A percentile compares a stretch with the other conserved stretches of the same genome.
These are phyloP conservation scores for Didymella segeticola DNA, from an alignment of 2,329 filamentous ascomycete species.

Conservation along the genomic window DNA sequence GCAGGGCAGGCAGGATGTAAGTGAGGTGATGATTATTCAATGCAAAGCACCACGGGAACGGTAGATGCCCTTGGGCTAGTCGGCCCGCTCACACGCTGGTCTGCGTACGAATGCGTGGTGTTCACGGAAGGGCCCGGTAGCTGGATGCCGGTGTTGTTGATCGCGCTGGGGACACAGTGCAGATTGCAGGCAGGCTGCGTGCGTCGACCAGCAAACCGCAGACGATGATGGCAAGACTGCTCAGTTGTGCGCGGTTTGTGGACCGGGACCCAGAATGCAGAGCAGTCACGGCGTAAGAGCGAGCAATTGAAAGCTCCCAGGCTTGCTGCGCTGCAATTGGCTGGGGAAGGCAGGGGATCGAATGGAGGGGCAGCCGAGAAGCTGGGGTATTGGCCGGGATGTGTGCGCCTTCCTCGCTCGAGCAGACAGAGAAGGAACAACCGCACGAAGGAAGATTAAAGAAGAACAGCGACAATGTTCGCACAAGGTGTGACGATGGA, in stretches of 20 bases:
- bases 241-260: constrained; percentile 25
- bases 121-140: constrained; percentile 25
- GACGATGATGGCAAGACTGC: constrained; percentile 9
- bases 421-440: background rate
- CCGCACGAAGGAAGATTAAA: background rate
- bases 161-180: constrained; percentile 14
- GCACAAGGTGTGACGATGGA: constrained; percentile 16
- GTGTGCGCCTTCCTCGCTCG: constrained; percentile 4
- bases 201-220: constrained; percentile 8
- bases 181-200: constrained; percentile 5
- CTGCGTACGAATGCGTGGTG: constrained; percentile 18
- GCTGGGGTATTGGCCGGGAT: constrained; percentile 20
- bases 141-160: constrained; percentile 16
- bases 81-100: constrained; percentile 20
- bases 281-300: constrained; percentile 38
- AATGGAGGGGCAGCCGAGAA: constrained; percentile 24
- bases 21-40: constrained; percentile 1
- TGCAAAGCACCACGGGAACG: constrained; percentile 19
- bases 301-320: constrained; percentile 33
- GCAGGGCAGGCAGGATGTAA: constrained; percentile 11
- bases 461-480: constrained; percentile 2
- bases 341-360: constrained; percentile 11
- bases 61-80: constrained; percentile 17
- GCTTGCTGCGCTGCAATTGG: constrained; percentile 34
- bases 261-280: constrained; percentile 26